Base-by-base conservation (phyloP, 2,329 filamentous ascomycete species). In the Periconia sp. region DNA sequence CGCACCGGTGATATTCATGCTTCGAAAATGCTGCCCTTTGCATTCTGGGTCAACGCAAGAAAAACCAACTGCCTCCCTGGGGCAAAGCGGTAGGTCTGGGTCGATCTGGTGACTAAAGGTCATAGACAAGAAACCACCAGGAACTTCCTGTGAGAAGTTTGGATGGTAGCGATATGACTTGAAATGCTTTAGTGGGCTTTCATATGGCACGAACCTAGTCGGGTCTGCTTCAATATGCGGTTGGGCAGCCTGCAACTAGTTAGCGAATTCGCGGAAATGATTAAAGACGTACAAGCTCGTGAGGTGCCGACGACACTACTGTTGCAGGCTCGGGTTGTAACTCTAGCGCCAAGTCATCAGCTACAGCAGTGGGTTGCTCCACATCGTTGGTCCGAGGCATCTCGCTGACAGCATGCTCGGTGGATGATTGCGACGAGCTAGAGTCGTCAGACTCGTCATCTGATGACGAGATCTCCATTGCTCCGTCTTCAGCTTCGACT, bases 51-150 rank as follows among this genome's bases (percentile, higher is more conserved):
- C 88, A 56, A 86, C 85, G 79, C 94, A 97, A 54, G 78, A 75
- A 48, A 84, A 83, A 38, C 84, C 85, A 34, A 79, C 77, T 50
- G 88, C 74, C 69, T 95, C 89, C 59, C 83, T 86, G 25, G 84
- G 86, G 70, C 94, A 99, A 35, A 97, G 65, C 49, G 82, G 81
- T 57, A 81, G 85, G 48, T 83, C 78, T 17, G 85, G 78, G 66
- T 96, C 85, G 71, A 99, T 95, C 57, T 85, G 86, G 71, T 95
- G 89, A 73, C 89, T 96, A 74, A 92, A 97, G 30, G 92, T 97
- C 75, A 95, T 79, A 52, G 94, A 97, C 65, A 87, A 86, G 64
- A 91, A 86, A 30, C 92, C 92, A 50, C 86, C 87, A 42, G 82
- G 68, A 43, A 96, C 84, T 43, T 82, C 76, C 36, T 86, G 70